phyloP scores from a whole-genome alignment of 2,329 filamentous ascomycete species.

The Pyrenochaeta sp. region DNA sequence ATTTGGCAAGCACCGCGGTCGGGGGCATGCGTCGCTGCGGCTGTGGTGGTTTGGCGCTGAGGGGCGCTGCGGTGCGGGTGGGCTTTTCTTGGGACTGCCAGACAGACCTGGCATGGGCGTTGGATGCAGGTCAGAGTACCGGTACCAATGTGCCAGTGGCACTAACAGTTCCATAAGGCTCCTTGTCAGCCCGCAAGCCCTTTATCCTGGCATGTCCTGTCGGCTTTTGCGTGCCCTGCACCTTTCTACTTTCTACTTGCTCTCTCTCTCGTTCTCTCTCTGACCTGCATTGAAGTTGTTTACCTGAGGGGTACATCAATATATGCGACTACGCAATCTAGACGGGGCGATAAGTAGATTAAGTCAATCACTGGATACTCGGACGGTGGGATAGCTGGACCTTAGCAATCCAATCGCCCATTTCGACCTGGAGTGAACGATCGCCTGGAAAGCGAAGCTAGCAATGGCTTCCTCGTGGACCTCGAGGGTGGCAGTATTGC shows the following conservation, averaged over 20 bases:
- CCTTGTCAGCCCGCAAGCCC: not conserved
- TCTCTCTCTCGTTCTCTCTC: not conserved
- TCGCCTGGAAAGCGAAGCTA: not conserved
- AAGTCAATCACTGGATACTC: not conserved
- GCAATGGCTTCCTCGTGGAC: constrained; percentile 17
- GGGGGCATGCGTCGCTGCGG: constrained; percentile 1
- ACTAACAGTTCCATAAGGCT: not conserved
- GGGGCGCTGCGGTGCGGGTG: not conserved
- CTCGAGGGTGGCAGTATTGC: constrained; percentile 15
- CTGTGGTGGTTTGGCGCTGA: constrained; percentile 1
- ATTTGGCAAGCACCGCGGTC: too few relatives aligned
- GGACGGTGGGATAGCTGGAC: not conserved
- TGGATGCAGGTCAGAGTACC: not conserved
- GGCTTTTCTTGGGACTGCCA: not conserved
- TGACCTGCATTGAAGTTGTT: not conserved
- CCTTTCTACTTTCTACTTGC: too few relatives aligned
- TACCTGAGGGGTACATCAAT: not conserved
- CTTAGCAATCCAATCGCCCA: not conserved
- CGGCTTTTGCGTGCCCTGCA: too few relatives aligned
- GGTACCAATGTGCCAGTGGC: too few relatives aligned
- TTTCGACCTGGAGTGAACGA: not conserved
- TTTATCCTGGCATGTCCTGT: not conserved
- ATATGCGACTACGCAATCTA: not conserved
- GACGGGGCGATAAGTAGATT: not conserved
- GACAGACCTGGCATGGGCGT: not conserved